Percentiles rank a stretch among this genome's conserved stretches.
Evolutionary conservation across 176 grass and related monocot genomes (phyloP).

Genomic region (Triticum monococcum): DNA sequence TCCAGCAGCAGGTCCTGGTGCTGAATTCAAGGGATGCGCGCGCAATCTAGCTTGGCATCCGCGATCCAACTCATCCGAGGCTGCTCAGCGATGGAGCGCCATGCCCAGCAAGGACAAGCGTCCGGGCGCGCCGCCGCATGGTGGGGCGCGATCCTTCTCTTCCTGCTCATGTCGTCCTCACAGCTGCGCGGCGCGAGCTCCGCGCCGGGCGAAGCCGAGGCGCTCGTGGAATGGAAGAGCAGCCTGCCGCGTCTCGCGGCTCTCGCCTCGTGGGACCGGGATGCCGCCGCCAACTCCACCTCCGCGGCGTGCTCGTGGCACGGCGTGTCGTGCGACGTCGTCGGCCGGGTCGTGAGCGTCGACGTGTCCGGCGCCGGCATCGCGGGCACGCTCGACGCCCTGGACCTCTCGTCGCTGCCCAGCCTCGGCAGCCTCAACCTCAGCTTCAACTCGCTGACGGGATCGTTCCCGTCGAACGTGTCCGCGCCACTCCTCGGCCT

Average conservation of each 20-base stretch:
- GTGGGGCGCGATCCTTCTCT: neutral
- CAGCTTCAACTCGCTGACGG: conserved; percentile 57
- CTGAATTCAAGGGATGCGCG: no score
- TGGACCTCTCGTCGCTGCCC: conserved; percentile 52
- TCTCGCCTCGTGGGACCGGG: conserved; percentile 49
- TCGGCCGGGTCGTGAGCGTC: conserved; percentile 44
- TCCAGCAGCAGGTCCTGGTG: no score
- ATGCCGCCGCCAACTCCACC: conserved; percentile 22
- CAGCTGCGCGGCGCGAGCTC: neutral
- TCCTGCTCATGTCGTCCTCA: no score
- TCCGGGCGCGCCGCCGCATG: no score
- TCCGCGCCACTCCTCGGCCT: conserved; percentile 46
- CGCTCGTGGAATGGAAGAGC: conserved; percentile 65
- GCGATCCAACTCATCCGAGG: no score
- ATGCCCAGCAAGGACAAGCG: no score
- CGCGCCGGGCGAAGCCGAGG: conserved; percentile 44
- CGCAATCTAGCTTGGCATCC: no score
- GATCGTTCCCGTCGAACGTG: conserved; percentile 40
- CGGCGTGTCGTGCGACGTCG: conserved; percentile 54
- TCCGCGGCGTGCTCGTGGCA: conserved; percentile 52
- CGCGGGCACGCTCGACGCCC: conserved; percentile 49
- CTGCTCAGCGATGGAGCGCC: no score
- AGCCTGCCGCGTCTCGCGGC: conserved; percentile 8
- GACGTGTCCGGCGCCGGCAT: conserved; percentile 40
- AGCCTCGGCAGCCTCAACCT: conserved; percentile 59